Evolutionary conservation across 2,329 filamentous ascomycete species (phyloP).

Genomic region (Clonostachys solani): DNA sequence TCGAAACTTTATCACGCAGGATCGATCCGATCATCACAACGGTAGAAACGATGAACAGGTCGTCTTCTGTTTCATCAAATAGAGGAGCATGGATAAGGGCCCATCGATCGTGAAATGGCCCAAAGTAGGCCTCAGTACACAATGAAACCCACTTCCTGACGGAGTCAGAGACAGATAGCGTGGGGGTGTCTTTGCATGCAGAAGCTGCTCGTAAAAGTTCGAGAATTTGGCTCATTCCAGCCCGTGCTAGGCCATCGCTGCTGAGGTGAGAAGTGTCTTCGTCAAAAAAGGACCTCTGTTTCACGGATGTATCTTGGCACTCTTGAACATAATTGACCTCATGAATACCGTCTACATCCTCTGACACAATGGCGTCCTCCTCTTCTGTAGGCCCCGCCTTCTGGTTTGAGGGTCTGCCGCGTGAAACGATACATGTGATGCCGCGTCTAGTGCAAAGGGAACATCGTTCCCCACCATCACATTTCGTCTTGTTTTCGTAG

Average conservation of each 20-base stretch:
- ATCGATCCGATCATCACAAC: constrained; percentile 33
- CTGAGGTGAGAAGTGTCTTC: no score
- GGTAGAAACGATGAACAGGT: constrained; percentile 16
- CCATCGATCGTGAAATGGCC: constrained; percentile 32
- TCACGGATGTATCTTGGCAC: not conserved
- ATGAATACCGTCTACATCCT: not conserved
- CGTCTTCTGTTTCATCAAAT: constrained; percentile 19
- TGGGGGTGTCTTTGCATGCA: no score
- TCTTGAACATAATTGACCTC: not conserved
- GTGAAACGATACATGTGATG: not conserved
- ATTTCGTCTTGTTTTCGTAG: constrained; percentile 37
- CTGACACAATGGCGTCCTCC: not conserved
- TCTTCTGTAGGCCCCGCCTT: not conserved
- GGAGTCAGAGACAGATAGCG: not conserved
- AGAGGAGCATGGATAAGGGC: constrained; percentile 32
- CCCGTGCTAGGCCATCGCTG: no score
- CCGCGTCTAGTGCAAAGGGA: constrained; percentile 27
- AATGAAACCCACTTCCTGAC: constrained; percentile 8
- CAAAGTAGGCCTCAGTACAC: constrained; percentile 25
- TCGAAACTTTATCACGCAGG: constrained; percentile 17
- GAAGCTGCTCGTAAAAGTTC: no score
- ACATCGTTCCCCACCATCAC: constrained; percentile 32
- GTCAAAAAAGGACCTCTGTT: no score
- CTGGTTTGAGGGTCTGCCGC: not conserved
- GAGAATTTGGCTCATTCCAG: no score